Conservation (phyloP, 495 filamentous ascomycete species). For the Podospora didyma region DNA sequence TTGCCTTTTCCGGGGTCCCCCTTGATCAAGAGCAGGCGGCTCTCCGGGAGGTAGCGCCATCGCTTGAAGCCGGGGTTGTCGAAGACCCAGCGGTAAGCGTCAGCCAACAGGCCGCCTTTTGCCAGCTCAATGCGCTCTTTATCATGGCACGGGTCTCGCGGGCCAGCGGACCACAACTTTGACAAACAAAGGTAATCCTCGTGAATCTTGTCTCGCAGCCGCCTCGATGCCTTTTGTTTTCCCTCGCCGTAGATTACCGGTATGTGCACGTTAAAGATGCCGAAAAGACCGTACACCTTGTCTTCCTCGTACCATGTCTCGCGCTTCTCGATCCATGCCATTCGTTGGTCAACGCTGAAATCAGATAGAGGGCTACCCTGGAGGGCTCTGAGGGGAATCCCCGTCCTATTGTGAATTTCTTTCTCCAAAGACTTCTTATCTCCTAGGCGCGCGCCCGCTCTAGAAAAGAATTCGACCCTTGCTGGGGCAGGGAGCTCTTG, state of each 20-base stretch:
- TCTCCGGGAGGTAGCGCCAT: constrained; percentile 27
- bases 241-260: constrained; percentile 4
- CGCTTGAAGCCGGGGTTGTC: constrained; percentile 30
- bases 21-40: constrained; percentile 32
- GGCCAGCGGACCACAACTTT: background rate
- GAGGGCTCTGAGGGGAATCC: constrained; percentile 5
- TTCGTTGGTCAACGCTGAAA: constrained; percentile 6
- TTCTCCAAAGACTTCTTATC: constrained; percentile 6
- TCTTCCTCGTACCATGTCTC: constrained; percentile 3
- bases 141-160: constrained; percentile 28
- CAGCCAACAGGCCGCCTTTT: constrained; percentile 39
- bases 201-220: constrained; percentile 1
- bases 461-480: constrained; percentile 4
- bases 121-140: constrained; percentile 35
- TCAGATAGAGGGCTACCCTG: constrained; percentile 2
- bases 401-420: constrained; percentile 2
- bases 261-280: constrained; percentile 5
- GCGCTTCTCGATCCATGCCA: constrained; percentile 1
- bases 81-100: constrained; percentile 43
- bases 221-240: background rate
- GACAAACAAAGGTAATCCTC: constrained; percentile 1
- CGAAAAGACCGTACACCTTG: constrained; percentile 1
- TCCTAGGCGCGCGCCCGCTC: background rate
- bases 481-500: constrained; percentile 10
- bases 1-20: constrained; percentile 40